phyloP scores from a whole-genome alignment of 2,329 filamentous ascomycete species.

The Nigrograna mackinnonii region DNA sequence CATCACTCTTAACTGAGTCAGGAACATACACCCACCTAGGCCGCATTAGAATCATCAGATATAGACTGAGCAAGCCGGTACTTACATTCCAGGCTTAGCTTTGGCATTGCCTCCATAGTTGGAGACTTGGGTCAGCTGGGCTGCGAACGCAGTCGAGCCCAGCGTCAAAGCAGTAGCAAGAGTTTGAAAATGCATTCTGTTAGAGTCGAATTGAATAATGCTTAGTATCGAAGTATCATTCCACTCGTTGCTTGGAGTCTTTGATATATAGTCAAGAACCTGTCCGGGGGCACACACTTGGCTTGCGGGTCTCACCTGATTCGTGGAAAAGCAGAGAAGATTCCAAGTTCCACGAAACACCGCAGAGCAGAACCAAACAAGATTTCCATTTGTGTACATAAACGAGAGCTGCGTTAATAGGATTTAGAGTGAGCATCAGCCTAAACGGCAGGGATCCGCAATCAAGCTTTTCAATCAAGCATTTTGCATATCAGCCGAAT shows the following conservation, averaged over 20 bases:
- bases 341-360: background rate
- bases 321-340: too few relatives aligned
- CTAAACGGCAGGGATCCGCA: slow-evolving; percentile 17
- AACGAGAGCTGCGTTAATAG: background rate
- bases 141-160: slow-evolving; percentile 16
- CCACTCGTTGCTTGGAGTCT: too few relatives aligned
- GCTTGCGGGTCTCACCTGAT: too few relatives aligned
- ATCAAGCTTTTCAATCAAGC: slow-evolving; percentile 32
- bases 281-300: too few relatives aligned
- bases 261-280: too few relatives aligned
- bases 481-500: too few relatives aligned
- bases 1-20: slow-evolving; percentile 26
- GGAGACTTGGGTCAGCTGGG: slow-evolving; percentile 27
- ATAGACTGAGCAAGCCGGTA: background rate
- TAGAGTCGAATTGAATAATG: too few relatives aligned
- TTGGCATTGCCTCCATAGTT: slow-evolving; percentile 28
- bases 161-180: slow-evolving; percentile 15
- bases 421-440: too few relatives aligned
- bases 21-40: slow-evolving; percentile 33
- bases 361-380: background rate
- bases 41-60: background rate
- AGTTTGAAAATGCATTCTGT: slow-evolving; percentile 16
- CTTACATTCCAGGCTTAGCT: slow-evolving; percentile 31
- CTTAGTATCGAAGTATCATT: too few relatives aligned
- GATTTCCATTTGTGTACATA: background rate